phyloP scores from a whole-genome alignment of 2,329 filamentous ascomycete genomes.

The Aspergillaceae sp. region DNA sequence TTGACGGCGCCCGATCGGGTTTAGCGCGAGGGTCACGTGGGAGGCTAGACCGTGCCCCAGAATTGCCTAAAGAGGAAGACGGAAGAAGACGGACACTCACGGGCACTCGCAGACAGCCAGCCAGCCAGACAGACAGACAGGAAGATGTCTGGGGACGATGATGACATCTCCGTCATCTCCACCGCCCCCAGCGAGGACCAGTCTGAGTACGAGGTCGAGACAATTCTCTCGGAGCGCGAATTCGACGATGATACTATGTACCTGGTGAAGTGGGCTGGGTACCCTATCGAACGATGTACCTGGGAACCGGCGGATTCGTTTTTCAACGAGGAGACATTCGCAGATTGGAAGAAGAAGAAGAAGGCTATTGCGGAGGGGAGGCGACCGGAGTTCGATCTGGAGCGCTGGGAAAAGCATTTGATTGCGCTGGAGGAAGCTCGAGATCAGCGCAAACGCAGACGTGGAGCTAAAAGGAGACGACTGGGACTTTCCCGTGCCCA shows the following conservation, averaged over 20 bases:
- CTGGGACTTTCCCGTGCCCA: constrained; percentile 9
- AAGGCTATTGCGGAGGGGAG: constrained; percentile 22
- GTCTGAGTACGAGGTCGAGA: constrained; percentile 48
- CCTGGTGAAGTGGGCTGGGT: constrained; percentile 58
- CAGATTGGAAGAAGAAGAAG: constrained; percentile 33
- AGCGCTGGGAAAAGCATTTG: constrained; percentile 20
- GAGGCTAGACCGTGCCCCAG: not conserved
- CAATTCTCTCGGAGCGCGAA: constrained; percentile 42
- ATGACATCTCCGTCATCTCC: constrained; percentile 51
- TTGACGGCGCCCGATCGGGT: not conserved
- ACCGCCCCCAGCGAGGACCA: constrained; percentile 38
- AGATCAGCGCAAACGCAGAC: constrained; percentile 17
- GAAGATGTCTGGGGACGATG: constrained; percentile 27
- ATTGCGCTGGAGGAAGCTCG: constrained; percentile 13
- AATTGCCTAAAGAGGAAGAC: too few relatives aligned
- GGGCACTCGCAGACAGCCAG: not conserved
- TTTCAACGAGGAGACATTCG: constrained; percentile 26
- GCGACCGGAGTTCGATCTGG: constrained; percentile 24
- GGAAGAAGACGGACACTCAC: too few relatives aligned
- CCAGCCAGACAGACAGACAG: not conserved
- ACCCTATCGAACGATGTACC: constrained; percentile 47
- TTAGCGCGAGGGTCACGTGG: not conserved
- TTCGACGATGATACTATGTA: constrained; percentile 37
- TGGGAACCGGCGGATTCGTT: constrained; percentile 45
- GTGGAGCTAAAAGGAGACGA: constrained; percentile 20